Percentiles rank a stretch among this genome's conserved stretches.
These are phyloP conservation scores for Deinandra increscens DNA, from an alignment of 129 eudicot species.

Conservation along the genomic window DNA sequence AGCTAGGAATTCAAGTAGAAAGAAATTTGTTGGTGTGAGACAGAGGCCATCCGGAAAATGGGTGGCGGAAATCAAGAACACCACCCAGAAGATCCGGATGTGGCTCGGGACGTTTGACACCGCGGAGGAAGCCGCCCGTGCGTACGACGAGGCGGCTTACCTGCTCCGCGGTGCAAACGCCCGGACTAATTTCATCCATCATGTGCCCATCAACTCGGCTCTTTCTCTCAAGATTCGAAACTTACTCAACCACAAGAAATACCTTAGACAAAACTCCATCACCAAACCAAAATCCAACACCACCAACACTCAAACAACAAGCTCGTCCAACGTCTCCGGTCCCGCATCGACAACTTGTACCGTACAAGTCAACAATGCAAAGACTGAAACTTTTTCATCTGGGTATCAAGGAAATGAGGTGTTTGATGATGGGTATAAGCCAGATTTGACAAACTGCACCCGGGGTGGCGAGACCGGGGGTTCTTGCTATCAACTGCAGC, in stretches of 20 bases:
- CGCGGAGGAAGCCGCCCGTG: constrained; percentile 74
- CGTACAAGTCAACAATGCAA: constrained; percentile 22
- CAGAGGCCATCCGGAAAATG: constrained; percentile 70
- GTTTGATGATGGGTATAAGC: constrained; percentile 49
- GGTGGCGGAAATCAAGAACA: constrained; percentile 75
- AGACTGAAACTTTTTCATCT: constrained; percentile 33
- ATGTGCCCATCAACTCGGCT: constrained; percentile 49
- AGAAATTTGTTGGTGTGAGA: constrained; percentile 59
- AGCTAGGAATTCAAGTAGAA: constrained; percentile 20
- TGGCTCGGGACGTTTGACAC: constrained; percentile 78
- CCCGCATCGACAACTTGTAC: constrained; percentile 1
- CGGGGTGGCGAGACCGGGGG: constrained; percentile 27
- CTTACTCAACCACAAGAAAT: constrained; percentile 55
- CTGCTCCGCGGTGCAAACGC: constrained; percentile 71
- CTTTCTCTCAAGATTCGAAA: constrained; percentile 65
- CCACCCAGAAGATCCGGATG: constrained; percentile 72
- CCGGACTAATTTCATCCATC: constrained; percentile 57
- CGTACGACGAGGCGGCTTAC: constrained; percentile 72
- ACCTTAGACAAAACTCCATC: constrained; percentile 34
- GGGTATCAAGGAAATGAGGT: constrained; percentile 29
- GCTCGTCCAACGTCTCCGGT: neutral
- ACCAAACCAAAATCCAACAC: constrained; percentile 19
- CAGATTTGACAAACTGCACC: constrained; percentile 51
- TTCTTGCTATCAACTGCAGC: constrained; percentile 23
- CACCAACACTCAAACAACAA: constrained; percentile 20